Evolutionary conservation across 345 rosid species (phyloP).

Genomic region (Hirschfeldia incana): DNA sequence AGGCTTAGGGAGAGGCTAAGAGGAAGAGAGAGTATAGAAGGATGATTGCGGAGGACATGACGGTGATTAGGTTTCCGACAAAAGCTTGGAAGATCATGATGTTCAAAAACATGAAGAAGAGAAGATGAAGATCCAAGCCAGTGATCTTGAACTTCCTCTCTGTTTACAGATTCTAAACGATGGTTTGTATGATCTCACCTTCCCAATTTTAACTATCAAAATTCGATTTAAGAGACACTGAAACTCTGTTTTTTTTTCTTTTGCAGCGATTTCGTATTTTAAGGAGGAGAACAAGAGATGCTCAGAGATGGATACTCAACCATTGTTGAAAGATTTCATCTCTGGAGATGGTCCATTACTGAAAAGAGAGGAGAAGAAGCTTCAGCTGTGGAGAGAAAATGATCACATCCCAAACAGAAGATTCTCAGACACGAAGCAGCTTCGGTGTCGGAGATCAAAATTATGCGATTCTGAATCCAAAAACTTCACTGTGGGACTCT

Average conservation of each 20-base stretch:
- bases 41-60: slow-evolving; percentile 41
- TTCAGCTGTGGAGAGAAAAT: slow-evolving; percentile 63
- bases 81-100: slow-evolving; percentile 49
- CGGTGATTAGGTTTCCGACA: slow-evolving; percentile 38
- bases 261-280: slow-evolving; percentile 64
- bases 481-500: too few species aligned
- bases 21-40: slow-evolving; percentile 35
- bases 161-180: slow-evolving; percentile 74
- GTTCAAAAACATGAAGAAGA: slow-evolving; percentile 70
- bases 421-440: slow-evolving; percentile 29
- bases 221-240: background rate
- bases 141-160: slow-evolving; percentile 65
- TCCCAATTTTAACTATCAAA: background rate
- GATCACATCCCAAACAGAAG: slow-evolving; percentile 11
- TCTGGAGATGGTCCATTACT: slow-evolving; percentile 38
- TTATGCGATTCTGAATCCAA: too few species aligned
- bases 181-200: slow-evolving; percentile 46
- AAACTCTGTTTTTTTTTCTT: slow-evolving; percentile 11
- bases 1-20: slow-evolving; percentile 36
- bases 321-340: slow-evolving; percentile 73
- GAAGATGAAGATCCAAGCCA: slow-evolving; percentile 50
- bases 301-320: slow-evolving; percentile 38
- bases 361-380: slow-evolving; percentile 48
- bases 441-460: too few species aligned
- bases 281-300: slow-evolving; percentile 45